phyloP scores from a whole-genome alignment of 306 rosid species.

The Malus fusca region DNA sequence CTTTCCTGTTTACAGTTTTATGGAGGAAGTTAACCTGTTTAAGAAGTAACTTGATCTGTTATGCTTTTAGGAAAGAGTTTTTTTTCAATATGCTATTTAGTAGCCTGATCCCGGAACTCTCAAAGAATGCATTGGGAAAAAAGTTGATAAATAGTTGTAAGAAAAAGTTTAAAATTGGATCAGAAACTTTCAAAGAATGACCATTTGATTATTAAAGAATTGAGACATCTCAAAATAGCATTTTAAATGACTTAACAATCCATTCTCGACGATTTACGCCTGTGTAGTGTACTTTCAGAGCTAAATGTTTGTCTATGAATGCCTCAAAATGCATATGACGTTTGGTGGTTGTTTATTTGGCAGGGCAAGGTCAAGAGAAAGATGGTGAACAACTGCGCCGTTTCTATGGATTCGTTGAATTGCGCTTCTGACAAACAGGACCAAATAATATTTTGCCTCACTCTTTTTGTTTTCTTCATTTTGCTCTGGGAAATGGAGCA shows the following conservation, averaged over 20 bases:
- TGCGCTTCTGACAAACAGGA: conserved; percentile 29
- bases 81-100: too few species aligned
- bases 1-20: not conserved
- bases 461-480: conserved; percentile 19
- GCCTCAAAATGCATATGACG: not conserved
- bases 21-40: not conserved
- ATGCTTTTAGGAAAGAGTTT: not conserved
- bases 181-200: too few species aligned
- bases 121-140: too few species aligned
- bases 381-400: conserved; percentile 33
- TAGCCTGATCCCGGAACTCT: too few species aligned
- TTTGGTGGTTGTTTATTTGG: conserved; percentile 6
- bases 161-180: too few species aligned
- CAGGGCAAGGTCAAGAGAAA: conserved; percentile 49
- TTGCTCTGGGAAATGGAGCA: conserved; percentile 35
- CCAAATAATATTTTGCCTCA: conserved; percentile 40
- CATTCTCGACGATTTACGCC: too few species aligned
- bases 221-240: not conserved
- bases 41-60: not conserved
- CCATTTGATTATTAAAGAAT: not conserved
- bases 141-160: too few species aligned
- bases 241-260: too few species aligned
- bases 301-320: not conserved
- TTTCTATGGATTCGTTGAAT: conserved; percentile 19
- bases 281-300: not conserved